Evolutionary conservation across 805 yeast genomes (phyloP), one percentile per base, ranked within the genome.

Genomic region (Candida sithepensis): DNA sequence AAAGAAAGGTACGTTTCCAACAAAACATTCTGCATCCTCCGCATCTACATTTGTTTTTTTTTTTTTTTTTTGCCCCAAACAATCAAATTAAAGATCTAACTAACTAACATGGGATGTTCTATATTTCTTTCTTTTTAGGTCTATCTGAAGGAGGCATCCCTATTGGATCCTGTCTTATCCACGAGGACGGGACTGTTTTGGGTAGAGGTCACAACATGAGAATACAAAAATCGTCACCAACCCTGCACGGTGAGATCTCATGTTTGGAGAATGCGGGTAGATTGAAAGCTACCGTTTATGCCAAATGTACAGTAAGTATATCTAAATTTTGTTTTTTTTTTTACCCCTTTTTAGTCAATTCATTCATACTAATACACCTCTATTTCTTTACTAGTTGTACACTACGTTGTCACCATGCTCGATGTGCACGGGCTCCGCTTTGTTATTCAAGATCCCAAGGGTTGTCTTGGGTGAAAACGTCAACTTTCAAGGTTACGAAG

Each of bases 371-470:
- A 47, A 53, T n/a, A 13, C 8, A 14, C 5, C 34, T 20, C 9
- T 38, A 10, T 39, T 39, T 24, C n/a, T 23, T 39, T 16, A 3
- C 2, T 34, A 45, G 64, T 78, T 89, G 78, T 92, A 90, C 69
- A 90, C 97, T 26, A 87, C 97, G 0, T 71, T 92, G 55, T 87
- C 96, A 7, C 97, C 98, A 3, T 92, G 98, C 65, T 77, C 83
- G 56, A 92, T 92, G 97, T 92, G 98, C 65, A 80, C 94, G 4
- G 98, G 98, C 19, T 96, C 97, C 5, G 86, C 92, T 53, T 60
- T 92, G 44, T 73, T 92, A 75, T 92, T 90, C 69, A 96, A 96
- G 37, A 77, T 92, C 56, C 83, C 84, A 59, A 76, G 97, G 53
- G 85, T 88, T 38, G 97, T 92, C 0, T 59, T 90, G 66, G 97